Conservation (phyloP, 2,329 filamentous ascomycete species). For the Ramularia endophylla region DNA sequence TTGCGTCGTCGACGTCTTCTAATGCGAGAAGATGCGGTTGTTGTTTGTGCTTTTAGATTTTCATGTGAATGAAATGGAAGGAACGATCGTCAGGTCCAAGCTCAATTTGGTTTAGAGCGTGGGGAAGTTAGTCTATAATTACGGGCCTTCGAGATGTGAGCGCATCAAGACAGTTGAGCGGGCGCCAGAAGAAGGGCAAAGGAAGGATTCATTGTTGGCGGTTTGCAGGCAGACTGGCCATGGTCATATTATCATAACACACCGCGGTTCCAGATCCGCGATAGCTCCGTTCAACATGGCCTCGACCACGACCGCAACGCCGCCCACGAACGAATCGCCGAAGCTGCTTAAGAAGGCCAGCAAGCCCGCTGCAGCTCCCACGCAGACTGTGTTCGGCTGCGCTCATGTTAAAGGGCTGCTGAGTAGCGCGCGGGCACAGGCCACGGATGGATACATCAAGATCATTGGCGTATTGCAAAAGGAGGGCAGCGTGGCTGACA, state of each 20-base stretch:
- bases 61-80: background rate
- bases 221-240: background rate
- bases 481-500: conserved; percentile 59
- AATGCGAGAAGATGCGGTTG: too few relatives aligned
- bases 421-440: conserved; percentile 60
- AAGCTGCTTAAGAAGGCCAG: conserved; percentile 37
- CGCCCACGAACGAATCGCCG: conserved; percentile 33
- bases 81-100: too few relatives aligned
- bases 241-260: background rate
- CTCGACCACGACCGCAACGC: conserved; percentile 32
- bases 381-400: conserved; percentile 20
- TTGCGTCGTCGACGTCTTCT: too few relatives aligned
- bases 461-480: conserved; percentile 67
- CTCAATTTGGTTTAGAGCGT: background rate
- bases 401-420: conserved; percentile 68
- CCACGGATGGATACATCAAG: conserved; percentile 65
- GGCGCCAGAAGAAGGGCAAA: background rate
- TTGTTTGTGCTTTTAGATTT: too few relatives aligned
- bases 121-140: background rate
- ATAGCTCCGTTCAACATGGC: conserved; percentile 5
- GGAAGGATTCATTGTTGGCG: too few relatives aligned
- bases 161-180: background rate
- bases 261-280: background rate
- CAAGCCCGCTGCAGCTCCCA: conserved; percentile 34
- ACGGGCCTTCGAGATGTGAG: too few relatives aligned